Evolutionary conservation across 1,284 basidiomycete genomes (phyloP).

Genomic region (Dichomitus squalens): DNA sequence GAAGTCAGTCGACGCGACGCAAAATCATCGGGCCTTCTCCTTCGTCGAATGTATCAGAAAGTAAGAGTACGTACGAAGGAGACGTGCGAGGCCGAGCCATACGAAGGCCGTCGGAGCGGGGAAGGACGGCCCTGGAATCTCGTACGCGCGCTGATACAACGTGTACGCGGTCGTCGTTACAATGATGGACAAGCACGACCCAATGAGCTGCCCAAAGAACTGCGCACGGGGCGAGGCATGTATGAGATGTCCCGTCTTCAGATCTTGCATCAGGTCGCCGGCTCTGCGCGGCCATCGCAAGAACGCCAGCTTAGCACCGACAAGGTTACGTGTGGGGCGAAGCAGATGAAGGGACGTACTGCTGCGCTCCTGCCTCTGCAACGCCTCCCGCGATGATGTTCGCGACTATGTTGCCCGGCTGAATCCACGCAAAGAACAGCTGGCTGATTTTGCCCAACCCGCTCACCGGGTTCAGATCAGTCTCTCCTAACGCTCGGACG

Average conservation of each 20-base stretch:
- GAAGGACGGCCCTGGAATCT: constrained; percentile 87
- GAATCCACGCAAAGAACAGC: constrained; percentile 90
- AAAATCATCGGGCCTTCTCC: neutral
- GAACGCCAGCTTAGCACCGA: neutral
- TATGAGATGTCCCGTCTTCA: constrained; percentile 93
- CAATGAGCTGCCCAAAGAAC: constrained; percentile 88
- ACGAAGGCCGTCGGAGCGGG: constrained; percentile 93
- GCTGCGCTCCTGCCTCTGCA: constrained; percentile 94
- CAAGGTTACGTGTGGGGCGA: neutral
- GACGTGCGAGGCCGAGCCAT: constrained; percentile 89
- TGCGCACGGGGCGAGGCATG: constrained; percentile 86
- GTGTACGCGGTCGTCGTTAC: constrained; percentile 88
- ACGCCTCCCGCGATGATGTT: constrained; percentile 97
- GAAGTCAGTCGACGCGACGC: neutral
- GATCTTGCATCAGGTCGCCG: constrained; percentile 97
- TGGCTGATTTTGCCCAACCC: constrained; percentile 96
- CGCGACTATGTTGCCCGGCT: constrained; percentile 93
- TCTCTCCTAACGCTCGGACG: constrained; percentile 90
- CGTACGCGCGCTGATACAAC: constrained; percentile 87
- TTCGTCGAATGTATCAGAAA: neutral
- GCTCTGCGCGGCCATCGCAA: constrained; percentile 55
- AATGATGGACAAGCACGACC: constrained; percentile 84
- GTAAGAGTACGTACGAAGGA: constrained; percentile 65
- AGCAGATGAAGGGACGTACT: constrained; percentile 50
- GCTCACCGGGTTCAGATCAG: constrained; percentile 92